Conservation (phyloP, 345 rosid species). For the Aquilaria malaccensis region DNA sequence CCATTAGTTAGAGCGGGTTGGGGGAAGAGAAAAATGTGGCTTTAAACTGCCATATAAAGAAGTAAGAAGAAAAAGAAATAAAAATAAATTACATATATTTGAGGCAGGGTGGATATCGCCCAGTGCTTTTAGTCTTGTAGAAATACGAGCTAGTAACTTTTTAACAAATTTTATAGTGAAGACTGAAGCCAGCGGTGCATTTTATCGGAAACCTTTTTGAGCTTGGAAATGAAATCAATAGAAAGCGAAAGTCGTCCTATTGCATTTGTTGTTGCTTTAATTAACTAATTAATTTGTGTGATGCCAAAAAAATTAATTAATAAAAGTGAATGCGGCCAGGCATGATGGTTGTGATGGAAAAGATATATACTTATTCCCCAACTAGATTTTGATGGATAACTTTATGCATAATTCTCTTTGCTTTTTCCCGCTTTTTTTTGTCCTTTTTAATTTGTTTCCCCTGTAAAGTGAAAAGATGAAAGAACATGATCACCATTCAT, state of each 20-base stretch:
- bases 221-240: constrained; percentile 36
- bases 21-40: no score
- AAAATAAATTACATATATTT: no score
- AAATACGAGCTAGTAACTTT: no score
- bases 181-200: no score
- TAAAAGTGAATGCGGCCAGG: constrained; percentile 27
- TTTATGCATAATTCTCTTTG: constrained; percentile 25
- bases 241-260: constrained; percentile 26
- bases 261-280: constrained; percentile 12
- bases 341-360: constrained; percentile 48
- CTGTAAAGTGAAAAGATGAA: constrained; percentile 21
- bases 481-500: constrained; percentile 19
- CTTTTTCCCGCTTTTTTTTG: constrained; percentile 13
- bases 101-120: no score
- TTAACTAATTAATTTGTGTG: constrained; percentile 10
- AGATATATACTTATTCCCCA: constrained; percentile 31
- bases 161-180: no score
- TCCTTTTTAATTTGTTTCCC: constrained; percentile 9
- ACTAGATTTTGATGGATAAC: constrained; percentile 29
- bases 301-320: constrained; percentile 9
- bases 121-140: no score
- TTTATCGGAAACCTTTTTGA: constrained; percentile 40
- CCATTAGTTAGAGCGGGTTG: no score
- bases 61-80: no score
- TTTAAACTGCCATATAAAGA: no score